Conservation (phyloP, 345 rosid genomes). For the Sapria himalayana region DNA sequence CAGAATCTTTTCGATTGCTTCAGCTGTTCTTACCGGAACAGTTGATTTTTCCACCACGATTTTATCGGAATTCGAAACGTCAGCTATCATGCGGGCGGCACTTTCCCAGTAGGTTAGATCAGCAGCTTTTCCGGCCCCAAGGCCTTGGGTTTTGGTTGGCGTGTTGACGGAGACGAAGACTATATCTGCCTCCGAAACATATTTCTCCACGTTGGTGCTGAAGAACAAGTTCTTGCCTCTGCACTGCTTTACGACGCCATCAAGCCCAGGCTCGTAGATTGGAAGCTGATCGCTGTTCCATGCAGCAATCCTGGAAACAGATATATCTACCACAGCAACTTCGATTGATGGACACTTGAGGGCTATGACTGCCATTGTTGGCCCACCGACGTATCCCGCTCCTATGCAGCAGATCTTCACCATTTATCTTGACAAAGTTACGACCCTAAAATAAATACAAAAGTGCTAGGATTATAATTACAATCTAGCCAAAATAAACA, state of each 20-base stretch:
- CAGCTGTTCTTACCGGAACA: slow-evolving; percentile 86
- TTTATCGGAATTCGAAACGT: slow-evolving; percentile 70
- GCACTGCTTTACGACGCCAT: slow-evolving; percentile 58
- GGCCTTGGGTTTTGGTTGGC: slow-evolving; percentile 75
- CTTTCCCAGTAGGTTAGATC: slow-evolving; percentile 96
- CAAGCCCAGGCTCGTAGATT: slow-evolving; percentile 84
- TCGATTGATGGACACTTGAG: slow-evolving; percentile 73
- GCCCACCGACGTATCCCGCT: slow-evolving; percentile 95
- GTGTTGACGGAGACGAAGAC: slow-evolving; percentile 88
- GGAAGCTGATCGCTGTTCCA: slow-evolving; percentile 91
- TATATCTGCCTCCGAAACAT: slow-evolving; percentile 61
- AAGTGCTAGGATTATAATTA: too few relatives aligned
- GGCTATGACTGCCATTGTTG: slow-evolving; percentile 91
- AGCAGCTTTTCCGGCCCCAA: slow-evolving; percentile 92
- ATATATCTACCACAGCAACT: slow-evolving; percentile 80
- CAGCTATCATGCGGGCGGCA: slow-evolving; percentile 86
- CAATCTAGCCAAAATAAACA: too few relatives aligned
- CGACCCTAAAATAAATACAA: slow-evolving; percentile 9
- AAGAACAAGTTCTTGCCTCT: slow-evolving; percentile 78
- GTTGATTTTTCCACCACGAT: slow-evolving; percentile 91
- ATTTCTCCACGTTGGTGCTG: slow-evolving; percentile 82
- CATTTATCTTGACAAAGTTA: slow-evolving; percentile 23
- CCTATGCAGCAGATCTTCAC: slow-evolving; percentile 97
- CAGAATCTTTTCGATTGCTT: slow-evolving; percentile 78
- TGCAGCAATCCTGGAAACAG: slow-evolving; percentile 47